phyloP scores from a whole-genome alignment of 2,329 filamentous ascomycete species.

The Exophiala dermatitidis region DNA sequence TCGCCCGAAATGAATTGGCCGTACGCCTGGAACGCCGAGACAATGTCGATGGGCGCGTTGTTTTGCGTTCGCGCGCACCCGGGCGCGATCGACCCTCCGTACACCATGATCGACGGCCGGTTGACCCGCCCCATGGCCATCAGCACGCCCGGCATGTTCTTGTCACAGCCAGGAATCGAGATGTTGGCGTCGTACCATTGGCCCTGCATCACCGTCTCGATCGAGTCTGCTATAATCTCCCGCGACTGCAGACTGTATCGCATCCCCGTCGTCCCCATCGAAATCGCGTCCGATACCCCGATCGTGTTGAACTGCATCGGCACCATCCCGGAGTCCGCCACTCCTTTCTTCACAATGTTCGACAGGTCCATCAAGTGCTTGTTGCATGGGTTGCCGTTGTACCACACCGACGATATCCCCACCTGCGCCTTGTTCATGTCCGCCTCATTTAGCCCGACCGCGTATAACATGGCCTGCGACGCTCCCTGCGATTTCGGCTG shows the following conservation, averaged over 20 bases:
- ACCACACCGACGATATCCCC: constrained; percentile 97
- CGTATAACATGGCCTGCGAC: constrained; percentile 98
- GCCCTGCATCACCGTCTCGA: constrained; percentile 97
- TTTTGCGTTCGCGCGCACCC: constrained; percentile 73
- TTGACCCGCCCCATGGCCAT: constrained; percentile 95
- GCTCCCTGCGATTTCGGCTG: constrained; percentile 97
- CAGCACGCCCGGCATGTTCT: constrained; percentile 94
- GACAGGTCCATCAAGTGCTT: constrained; percentile 95
- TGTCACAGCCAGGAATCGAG: constrained; percentile 94
- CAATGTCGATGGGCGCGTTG: constrained; percentile 76
- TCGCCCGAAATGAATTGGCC: constrained; percentile 89
- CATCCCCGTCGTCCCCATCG: constrained; percentile 98
- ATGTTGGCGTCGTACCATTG: constrained; percentile 99
- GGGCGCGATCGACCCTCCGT: constrained; percentile 88
- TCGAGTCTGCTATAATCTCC: constrained; percentile 94
- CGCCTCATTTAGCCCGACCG: constrained; percentile 74
- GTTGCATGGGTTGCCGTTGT: constrained; percentile 96
- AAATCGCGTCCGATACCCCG: constrained; percentile 93
- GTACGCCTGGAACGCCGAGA: constrained; percentile 96
- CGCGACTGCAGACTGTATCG: constrained; percentile 88
- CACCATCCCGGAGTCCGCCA: constrained; percentile 68
- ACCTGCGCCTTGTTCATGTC: constrained; percentile 97
- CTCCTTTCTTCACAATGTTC: constrained; percentile 64
- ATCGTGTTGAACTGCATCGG: constrained; percentile 99
- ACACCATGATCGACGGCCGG: constrained; percentile 92